These are phyloP conservation scores for Lomentospora prolificans DNA, from an alignment of 2,329 filamentous ascomycete species.

Conservation along the genomic window DNA sequence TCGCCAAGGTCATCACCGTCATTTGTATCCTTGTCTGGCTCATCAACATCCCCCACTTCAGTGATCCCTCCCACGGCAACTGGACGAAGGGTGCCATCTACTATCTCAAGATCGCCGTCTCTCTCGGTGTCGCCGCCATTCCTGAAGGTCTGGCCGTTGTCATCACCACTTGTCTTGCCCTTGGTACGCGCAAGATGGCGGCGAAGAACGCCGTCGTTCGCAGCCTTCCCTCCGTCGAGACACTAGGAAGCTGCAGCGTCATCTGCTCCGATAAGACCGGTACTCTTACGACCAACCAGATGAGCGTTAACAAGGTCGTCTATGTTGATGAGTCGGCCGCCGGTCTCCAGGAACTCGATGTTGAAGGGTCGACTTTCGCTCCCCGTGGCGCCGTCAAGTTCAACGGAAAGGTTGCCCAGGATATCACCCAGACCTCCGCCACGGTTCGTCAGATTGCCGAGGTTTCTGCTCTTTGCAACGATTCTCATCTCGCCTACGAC, in stretches of 20 bases:
- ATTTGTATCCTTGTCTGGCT: constrained; percentile 97
- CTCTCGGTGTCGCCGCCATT: constrained; percentile 93
- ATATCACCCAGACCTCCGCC: constrained; percentile 60
- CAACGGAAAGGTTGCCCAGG: constrained; percentile 56
- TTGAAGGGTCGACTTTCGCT: constrained; percentile 87
- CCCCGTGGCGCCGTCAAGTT: constrained; percentile 66
- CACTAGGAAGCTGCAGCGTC: constrained; percentile 95
- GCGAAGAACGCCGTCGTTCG: constrained; percentile 96
- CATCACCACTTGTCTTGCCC: constrained; percentile 94
- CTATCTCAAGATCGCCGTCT: constrained; percentile 98
- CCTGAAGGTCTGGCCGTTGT: constrained; percentile 96
- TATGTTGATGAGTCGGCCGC: constrained; percentile 66
- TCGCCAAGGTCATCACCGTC: constrained; percentile 96
- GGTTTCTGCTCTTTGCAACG: constrained; percentile 75
- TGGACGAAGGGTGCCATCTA: constrained; percentile 98
- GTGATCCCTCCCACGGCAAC: constrained; percentile 81
- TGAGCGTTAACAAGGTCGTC: constrained; percentile 93
- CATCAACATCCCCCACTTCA: constrained; percentile 97
- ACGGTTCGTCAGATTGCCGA: constrained; percentile 72
- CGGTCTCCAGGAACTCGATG: constrained; percentile 73
- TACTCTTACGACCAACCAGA: constrained; percentile 96
- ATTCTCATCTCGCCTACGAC: constrained; percentile 76
- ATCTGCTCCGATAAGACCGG: constrained; percentile 99
- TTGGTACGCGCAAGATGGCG: constrained; percentile 97
- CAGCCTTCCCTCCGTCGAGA: constrained; percentile 93